phyloP scores from a whole-genome alignment of 495 filamentous ascomycete genomes.

The Penicillium bovifimosum region DNA sequence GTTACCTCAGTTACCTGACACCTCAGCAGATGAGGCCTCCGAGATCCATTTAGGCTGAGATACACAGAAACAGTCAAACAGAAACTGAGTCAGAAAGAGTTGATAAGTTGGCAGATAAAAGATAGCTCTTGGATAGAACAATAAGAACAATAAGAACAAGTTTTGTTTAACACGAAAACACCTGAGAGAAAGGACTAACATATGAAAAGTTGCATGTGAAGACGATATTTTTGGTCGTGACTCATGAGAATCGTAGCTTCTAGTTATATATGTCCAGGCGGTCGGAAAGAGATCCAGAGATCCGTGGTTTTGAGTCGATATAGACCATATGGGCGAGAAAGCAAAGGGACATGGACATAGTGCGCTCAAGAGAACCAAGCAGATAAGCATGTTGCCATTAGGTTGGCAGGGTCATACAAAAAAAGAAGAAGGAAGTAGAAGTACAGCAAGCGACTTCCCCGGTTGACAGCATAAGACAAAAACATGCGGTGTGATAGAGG shows the following conservation, averaged over 20 bases:
- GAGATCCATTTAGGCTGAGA: neutral
- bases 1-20: no score
- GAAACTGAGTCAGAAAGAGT: no score
- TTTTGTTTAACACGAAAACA: neutral
- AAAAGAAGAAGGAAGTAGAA: neutral
- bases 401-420: neutral
- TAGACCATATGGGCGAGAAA: slow-evolving; percentile 13
- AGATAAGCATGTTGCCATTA: neutral
- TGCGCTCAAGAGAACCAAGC: neutral
- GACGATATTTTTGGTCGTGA: slow-evolving; percentile 21
- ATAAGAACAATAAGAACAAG: neutral
- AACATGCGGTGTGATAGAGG: neutral
- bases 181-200: neutral
- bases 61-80: neutral
- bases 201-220: neutral
- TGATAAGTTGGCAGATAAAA: no score
- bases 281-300: neutral
- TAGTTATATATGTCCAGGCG: slow-evolving; percentile 23
- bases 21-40: neutral
- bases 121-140: neutral
- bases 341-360: neutral
- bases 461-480: neutral
- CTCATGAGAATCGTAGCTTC: slow-evolving; percentile 28
- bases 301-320: slow-evolving; percentile 12
- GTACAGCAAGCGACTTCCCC: neutral